phyloP scores from a whole-genome alignment of 108 stramenopile species.

The Fragilaria crotonensis region DNA sequence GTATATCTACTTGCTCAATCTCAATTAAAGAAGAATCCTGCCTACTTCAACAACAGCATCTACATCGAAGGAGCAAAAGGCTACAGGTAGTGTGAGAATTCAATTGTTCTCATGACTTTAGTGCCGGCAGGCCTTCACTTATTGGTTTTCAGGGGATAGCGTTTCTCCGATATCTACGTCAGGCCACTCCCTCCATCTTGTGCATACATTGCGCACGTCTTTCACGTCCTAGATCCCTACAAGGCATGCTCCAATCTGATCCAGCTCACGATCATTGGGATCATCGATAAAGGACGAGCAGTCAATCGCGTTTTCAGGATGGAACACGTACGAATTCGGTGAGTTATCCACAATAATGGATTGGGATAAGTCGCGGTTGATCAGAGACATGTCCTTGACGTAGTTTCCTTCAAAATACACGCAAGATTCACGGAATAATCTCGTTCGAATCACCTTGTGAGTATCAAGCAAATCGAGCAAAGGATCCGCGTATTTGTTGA shows the following conservation, averaged over 20 bases:
- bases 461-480: conserved; percentile 93
- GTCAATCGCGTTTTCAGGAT: conserved; percentile 98
- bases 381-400: conserved; percentile 89
- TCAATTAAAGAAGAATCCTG: too few relatives aligned
- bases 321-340: conserved; percentile 93
- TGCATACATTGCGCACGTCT: conserved; percentile 71
- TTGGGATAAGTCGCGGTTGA: conserved; percentile 80
- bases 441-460: conserved; percentile 63
- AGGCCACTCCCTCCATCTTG: conserved; percentile 86
- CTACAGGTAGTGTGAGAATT: too few relatives aligned
- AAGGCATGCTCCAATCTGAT: conserved; percentile 89
- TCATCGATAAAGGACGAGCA: conserved; percentile 96
- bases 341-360: conserved; percentile 98
- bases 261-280: conserved; percentile 85
- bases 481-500: conserved; percentile 97
- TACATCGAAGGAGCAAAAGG: too few relatives aligned
- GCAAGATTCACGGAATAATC: conserved; percentile 97
- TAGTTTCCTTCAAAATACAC: conserved; percentile 97
- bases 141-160: background rate
- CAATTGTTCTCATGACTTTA: too few relatives aligned
- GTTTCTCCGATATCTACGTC: conserved; percentile 31
- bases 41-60: too few relatives aligned
- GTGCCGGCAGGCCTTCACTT: too few relatives aligned
- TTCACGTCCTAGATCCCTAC: conserved; percentile 62
- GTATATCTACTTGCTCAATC: too few relatives aligned